These are phyloP conservation scores for Pythium vanterpoolii DNA, from an alignment of 352 stramenopile genomes.

Conservation along the genomic window DNA sequence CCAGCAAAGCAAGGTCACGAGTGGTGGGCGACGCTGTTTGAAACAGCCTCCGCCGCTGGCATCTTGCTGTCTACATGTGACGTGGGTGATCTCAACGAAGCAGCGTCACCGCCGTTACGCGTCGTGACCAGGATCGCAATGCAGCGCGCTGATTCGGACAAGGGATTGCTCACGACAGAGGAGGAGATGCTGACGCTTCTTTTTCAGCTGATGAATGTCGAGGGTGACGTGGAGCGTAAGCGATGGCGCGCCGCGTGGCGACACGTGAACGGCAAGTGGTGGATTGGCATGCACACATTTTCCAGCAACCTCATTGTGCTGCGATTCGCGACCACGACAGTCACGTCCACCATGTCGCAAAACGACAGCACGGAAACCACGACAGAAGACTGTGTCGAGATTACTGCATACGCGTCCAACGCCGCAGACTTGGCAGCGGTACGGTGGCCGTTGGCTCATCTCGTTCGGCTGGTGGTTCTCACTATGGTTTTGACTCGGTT, in stretches of 20 bases:
- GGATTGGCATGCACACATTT: conserved; percentile 41
- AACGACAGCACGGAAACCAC: conserved; percentile 13
- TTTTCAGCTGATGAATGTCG: conserved; percentile 6
- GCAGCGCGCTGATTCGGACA: background rate
- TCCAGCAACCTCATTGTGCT: conserved; percentile 48
- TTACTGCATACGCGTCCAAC: conserved; percentile 52
- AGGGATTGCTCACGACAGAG: background rate
- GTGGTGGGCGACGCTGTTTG: conserved; percentile 14
- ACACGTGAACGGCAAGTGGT: conserved; percentile 44
- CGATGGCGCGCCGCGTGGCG: conserved; percentile 36
- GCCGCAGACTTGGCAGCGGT: conserved; percentile 56
- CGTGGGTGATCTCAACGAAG: background rate
- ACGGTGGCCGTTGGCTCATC: conserved; percentile 1
- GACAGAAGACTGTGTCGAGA: conserved; percentile 30
- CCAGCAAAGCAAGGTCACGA: conserved; percentile 1
- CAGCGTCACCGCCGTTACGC: conserved; percentile 6
- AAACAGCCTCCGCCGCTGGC: background rate
- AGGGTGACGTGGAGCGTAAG: background rate
- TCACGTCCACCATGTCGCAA: background rate
- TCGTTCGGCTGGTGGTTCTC: background rate
- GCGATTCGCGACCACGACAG: conserved; percentile 14
- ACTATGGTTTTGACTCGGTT: background rate
- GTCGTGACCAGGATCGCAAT: conserved; percentile 6
- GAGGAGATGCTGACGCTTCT: conserved; percentile 9
- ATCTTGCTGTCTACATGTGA: background rate